Base-by-base conservation (phyloP, 2,329 filamentous ascomycete species). In the Botrytis byssoidea region DNA sequence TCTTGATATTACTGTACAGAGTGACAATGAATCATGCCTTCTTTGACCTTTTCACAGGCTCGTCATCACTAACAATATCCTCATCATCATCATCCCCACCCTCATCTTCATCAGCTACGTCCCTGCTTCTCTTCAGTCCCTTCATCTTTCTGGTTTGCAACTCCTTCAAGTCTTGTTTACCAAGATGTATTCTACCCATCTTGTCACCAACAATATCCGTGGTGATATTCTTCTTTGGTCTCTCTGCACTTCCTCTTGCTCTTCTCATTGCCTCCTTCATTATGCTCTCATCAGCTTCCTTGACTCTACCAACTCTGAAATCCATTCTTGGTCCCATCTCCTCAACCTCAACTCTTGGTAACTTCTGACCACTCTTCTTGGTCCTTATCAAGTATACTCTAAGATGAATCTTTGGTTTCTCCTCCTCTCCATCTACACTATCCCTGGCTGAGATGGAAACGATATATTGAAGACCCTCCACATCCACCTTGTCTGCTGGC, bases 91-190 rank as follows among this genome's bases (percentile, higher is more conserved):
- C 60, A 80, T 85, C 85, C 25, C 79, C 85, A 6, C 84, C 86
- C 70, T 88, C 89, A 37, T 85, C 86, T 60, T 86, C 87, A 69
- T 84, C 85, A 70, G 87, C 86, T 37, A 89, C 84, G 76, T 90
- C 90, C 72, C 93, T 89, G 77, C 88, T 90, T 77, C 96, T 88
- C 89, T 98, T 99, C 78, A 99, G 84, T 78, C 95, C 96, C 90
- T 99, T 99, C 95, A 99, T 98, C 90, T 99, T 99, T 81, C 96
- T 91, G 71, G 95, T 97, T 86, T 99, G 96, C 83, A 99, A 83
- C 79, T 92, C 89, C 81, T 86, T 87, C 74, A 99, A 88, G 84
- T 99, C 94, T 84, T 98, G 94, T 85, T 92, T 94, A 80, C 93
- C 94, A 74, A 97, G 84, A 83, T 99, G 96, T 76, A 99, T 92